phyloP scores from a whole-genome alignment of 352 stramenopile species.

The Globisporangium cystogenes region DNA sequence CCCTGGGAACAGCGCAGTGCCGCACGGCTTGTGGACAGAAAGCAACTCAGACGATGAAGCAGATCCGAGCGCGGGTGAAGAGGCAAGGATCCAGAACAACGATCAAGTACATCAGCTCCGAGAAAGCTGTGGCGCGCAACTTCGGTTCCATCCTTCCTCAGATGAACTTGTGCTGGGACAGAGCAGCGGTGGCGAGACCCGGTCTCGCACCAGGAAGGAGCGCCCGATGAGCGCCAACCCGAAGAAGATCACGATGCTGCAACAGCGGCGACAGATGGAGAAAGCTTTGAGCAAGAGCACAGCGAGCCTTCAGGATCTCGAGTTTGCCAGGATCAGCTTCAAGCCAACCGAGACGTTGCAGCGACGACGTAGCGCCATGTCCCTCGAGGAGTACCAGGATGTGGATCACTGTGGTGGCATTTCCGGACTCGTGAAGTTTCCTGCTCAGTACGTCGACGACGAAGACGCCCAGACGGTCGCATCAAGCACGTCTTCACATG shows the following conservation, averaged over 20 bases:
- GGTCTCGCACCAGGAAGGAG: constrained; percentile 32
- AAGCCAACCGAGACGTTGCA: constrained; percentile 4
- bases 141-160: neutral
- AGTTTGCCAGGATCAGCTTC: neutral
- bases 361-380: constrained; percentile 9
- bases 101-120: too few relatives aligned
- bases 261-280: constrained; percentile 52
- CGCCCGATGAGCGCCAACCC: constrained; percentile 56
- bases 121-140: neutral
- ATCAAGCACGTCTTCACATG: neutral
- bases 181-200: neutral
- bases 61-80: neutral
- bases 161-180: neutral
- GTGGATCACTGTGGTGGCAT: neutral
- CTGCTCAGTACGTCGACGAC: constrained; percentile 1
- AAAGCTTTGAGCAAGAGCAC: constrained; percentile 20
- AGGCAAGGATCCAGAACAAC: neutral
- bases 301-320: constrained; percentile 3
- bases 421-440: neutral
- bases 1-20: constrained; percentile 44
- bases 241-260: constrained; percentile 56
- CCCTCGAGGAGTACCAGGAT: constrained; percentile 10
- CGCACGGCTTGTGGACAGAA: constrained; percentile 51
- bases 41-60: constrained; percentile 21
- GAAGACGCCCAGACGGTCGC: neutral